phyloP scores from a whole-genome alignment of 192 early-diverging fungal genomes.

The Backusella australiensis region DNA sequence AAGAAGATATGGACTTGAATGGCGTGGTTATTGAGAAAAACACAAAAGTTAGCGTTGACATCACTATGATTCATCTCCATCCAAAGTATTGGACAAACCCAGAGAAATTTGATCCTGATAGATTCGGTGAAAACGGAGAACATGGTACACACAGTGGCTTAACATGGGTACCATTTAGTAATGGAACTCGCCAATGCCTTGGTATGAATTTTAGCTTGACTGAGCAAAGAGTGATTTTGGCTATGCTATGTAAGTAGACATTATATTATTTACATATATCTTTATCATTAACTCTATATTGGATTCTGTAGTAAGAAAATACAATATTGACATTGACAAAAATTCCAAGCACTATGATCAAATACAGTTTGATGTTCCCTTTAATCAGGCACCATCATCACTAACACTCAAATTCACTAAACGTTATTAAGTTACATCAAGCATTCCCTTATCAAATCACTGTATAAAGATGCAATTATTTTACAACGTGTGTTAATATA shows the following conservation, averaged over 20 bases:
- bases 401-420: background rate
- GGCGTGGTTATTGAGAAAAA: constrained; percentile 43
- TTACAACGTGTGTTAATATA: background rate
- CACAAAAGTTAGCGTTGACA: constrained; percentile 30
- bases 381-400: background rate
- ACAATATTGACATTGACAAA: background rate
- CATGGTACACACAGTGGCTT: background rate
- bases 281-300: background rate
- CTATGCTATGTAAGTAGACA: constrained; percentile 42
- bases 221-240: constrained; percentile 55
- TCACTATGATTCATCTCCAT: constrained; percentile 21
- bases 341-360: background rate
- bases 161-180: constrained; percentile 52
- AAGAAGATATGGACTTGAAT: constrained; percentile 28
- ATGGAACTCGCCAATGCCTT: constrained; percentile 54
- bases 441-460: background rate
- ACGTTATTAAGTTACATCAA: background rate
- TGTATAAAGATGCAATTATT: background rate
- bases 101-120: constrained; percentile 26
- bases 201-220: constrained; percentile 59
- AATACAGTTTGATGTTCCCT: background rate
- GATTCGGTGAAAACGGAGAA: constrained; percentile 25
- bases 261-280: background rate
- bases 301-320: background rate
- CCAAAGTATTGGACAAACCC: constrained; percentile 26